phyloP scores from a whole-genome alignment of 2,329 filamentous ascomycete genomes.

The Ceratocystis papillata region DNA sequence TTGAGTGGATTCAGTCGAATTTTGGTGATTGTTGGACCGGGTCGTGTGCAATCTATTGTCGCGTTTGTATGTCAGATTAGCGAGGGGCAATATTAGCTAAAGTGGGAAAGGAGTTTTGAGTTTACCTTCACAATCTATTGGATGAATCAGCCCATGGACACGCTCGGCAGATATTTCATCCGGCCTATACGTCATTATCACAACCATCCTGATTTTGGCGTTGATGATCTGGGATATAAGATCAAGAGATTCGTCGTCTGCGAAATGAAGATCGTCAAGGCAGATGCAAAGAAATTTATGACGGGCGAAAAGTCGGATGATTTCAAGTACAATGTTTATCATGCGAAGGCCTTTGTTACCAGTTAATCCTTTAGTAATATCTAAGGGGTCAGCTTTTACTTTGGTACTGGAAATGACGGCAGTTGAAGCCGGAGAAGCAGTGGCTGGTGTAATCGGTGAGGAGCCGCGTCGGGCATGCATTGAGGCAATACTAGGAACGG shows the following conservation, averaged over 20 bases:
- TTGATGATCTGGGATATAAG: slow-evolving; percentile 70
- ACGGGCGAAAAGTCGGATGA: slow-evolving; percentile 67
- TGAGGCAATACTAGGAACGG: slow-evolving; percentile 26
- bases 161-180: slow-evolving; percentile 51
- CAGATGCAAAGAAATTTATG: slow-evolving; percentile 83
- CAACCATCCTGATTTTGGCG: slow-evolving; percentile 67
- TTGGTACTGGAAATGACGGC: slow-evolving; percentile 37
- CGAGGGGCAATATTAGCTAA: background rate
- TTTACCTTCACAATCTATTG: slow-evolving; percentile 44
- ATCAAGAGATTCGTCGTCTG: slow-evolving; percentile 77
- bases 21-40: slow-evolving; percentile 50
- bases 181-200: slow-evolving; percentile 66
- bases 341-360: slow-evolving; percentile 59
- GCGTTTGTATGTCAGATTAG: background rate
- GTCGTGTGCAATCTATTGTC: slow-evolving; percentile 35
- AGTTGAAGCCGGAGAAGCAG: slow-evolving; percentile 38
- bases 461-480: slow-evolving; percentile 40
- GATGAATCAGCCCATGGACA: slow-evolving; percentile 45
- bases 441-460: slow-evolving; percentile 39
- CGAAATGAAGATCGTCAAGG: slow-evolving; percentile 82
- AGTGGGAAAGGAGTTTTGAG: background rate
- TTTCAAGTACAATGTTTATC: slow-evolving; percentile 79
- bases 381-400: slow-evolving; percentile 32
- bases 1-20: slow-evolving; percentile 62
- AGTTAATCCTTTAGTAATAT: slow-evolving; percentile 48